phyloP scores from a whole-genome alignment of 225 moss, liverwort and hornwort genomes.

The Physcomitrellopsis africana region DNA sequence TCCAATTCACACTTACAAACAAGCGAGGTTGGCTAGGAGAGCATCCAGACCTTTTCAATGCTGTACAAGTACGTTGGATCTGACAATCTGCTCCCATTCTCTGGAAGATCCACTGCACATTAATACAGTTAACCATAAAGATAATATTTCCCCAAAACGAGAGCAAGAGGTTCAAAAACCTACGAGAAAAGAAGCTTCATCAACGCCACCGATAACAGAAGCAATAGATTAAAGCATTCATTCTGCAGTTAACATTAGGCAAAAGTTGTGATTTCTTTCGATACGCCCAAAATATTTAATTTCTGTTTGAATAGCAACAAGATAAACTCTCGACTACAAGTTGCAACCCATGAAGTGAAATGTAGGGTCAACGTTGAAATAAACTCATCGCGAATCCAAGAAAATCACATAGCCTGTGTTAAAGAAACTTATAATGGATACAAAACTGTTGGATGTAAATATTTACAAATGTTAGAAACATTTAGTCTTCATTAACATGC shows the following conservation, averaged over 20 bases:
- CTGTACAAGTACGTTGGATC: conserved; percentile 77
- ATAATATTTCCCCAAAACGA: not conserved
- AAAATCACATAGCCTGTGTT: not conserved
- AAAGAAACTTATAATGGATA: not conserved
- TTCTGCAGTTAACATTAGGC: not conserved
- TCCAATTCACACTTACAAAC: not conserved
- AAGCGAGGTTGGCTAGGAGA: not conserved
- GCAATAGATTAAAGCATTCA: not conserved
- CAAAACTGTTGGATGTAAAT: not conserved
- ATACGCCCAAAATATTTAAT: not conserved
- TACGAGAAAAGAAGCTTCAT: not conserved
- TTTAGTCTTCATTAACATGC: not conserved
- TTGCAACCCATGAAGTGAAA: not conserved
- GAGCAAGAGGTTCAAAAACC: not conserved
- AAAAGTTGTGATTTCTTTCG: not conserved
- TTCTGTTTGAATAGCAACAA: not conserved
- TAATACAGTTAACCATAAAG: not conserved
- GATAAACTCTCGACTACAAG: not conserved
- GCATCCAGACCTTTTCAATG: conserved; percentile 60
- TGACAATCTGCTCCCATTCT: conserved; percentile 58
- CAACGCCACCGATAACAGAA: not conserved
- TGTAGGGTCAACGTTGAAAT: not conserved
- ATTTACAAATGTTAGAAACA: not conserved
- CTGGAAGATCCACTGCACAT: conserved; percentile 55
- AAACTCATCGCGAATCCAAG: not conserved